Base-by-base conservation (phyloP, 2,329 filamentous ascomycete genomes). In the Capronia americana region DNA sequence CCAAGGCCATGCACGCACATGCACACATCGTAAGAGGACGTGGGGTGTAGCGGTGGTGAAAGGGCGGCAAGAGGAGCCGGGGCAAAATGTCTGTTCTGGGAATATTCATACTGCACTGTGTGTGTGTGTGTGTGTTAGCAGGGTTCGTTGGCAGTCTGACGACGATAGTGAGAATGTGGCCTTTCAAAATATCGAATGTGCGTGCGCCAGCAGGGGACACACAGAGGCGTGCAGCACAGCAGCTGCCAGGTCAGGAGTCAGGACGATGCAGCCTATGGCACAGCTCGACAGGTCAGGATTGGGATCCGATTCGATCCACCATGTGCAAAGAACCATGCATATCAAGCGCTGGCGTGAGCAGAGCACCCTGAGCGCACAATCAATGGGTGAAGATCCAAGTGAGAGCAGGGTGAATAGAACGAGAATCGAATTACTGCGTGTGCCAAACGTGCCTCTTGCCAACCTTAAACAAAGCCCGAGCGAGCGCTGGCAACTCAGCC, bases 231-330 rank as follows among this genome's bases (percentile, higher is more conserved):
- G 46, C 58, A 34, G 48, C 58, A 61, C 58, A 44, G 38, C 58
- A 61, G 48, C 58, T 34, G 58, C 30, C 46, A 61, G 38, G 46
- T 38, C 58, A 61, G 48, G 44, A 53, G 58, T 51, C 46, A 61
- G 38, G 46, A 53, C 50, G 46, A 53, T 53, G 58, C 58, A 53
- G 58, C 58, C 58, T 61, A 61, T 61, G 58, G 48, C 30, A 30
- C 24, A 8, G 53, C 53, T 34, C 8, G 53, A n/a, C 28, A 11
- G 28, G n/a, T 34, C 28, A 34, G 53, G 53, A 14, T 23, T 24
- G n/a, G 28, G 53, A 26, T 55, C 28, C 28, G 53, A 55, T 55
- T 55, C 53, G 53, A 55, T 55, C 53, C 28, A 55, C 53, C 53
- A 55, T 26, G 28, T n/a, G 53, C 53, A 55, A 55, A 55, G 28